phyloP scores from a whole-genome alignment of 2,329 filamentous ascomycete genomes.

The Colletotrichum plurivorum region DNA sequence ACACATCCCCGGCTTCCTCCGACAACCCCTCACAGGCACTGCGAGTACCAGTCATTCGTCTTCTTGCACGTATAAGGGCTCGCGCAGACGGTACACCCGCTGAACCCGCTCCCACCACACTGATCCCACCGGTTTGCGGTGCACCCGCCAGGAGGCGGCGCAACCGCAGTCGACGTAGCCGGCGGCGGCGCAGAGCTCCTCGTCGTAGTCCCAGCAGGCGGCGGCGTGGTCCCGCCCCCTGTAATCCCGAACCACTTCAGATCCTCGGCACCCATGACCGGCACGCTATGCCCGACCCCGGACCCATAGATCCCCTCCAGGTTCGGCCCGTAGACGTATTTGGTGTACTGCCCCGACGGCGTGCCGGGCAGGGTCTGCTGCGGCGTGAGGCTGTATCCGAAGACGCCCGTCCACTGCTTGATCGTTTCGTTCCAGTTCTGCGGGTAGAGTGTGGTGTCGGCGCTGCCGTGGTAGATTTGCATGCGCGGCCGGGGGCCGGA shows the following conservation, averaged over 20 bases:
- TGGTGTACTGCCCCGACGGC: conserved; percentile 49
- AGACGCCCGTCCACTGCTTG: conserved; percentile 68
- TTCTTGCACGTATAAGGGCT: conserved; percentile 37
- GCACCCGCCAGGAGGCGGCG: conserved; percentile 32
- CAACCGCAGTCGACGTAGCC: conserved; percentile 31
- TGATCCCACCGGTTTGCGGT: conserved; percentile 39
- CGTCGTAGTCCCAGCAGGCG: conserved; percentile 35
- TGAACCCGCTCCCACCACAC: conserved; percentile 42
- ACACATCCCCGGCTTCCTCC: too few relatives aligned
- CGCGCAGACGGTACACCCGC: conserved; percentile 35
- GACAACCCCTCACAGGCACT: conserved; percentile 31
- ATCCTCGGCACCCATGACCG: conserved; percentile 48
- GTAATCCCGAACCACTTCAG: conserved; percentile 45
- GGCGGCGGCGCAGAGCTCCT: conserved; percentile 29
- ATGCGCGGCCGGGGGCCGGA: conserved; percentile 65
- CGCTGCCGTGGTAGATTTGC: conserved; percentile 71
- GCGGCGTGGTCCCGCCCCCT: conserved; percentile 22
- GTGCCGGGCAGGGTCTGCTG: conserved; percentile 45
- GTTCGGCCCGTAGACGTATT: conserved; percentile 49
- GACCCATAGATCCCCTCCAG: conserved; percentile 52
- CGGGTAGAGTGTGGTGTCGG: conserved; percentile 63
- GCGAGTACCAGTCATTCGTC: conserved; percentile 41
- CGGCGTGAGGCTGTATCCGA: conserved; percentile 54
- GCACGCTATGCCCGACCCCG: conserved; percentile 51
- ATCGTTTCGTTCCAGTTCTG: conserved; percentile 71